Conservation (phyloP, 176 grass and related monocot species). For the Phoenix dactylifera region DNA sequence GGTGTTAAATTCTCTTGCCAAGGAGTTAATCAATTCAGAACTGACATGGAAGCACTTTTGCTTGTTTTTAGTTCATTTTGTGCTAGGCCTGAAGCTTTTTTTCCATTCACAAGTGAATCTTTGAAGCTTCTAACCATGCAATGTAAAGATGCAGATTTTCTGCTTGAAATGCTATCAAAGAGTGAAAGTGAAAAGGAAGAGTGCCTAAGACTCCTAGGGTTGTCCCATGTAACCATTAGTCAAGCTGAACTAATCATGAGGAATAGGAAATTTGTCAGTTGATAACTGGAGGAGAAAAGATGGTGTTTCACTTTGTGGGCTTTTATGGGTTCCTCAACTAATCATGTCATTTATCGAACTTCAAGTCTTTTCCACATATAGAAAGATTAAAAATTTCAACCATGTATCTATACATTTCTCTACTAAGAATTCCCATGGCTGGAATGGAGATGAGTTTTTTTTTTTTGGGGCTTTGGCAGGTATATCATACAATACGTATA, state of each 20-base stretch:
- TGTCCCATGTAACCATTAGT: constrained; percentile 50
- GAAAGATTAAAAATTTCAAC: no score
- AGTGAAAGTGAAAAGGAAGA: constrained; percentile 17
- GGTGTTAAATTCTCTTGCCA: constrained; percentile 40
- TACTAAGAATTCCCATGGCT: no score
- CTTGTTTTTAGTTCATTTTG: constrained; percentile 67
- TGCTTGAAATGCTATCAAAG: constrained; percentile 43
- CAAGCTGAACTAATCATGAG: constrained; percentile 59
- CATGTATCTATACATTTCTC: no score
- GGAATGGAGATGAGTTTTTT: no score
- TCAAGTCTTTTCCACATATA: no score
- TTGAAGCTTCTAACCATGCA: constrained; percentile 54
- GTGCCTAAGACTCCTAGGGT: constrained; percentile 30
- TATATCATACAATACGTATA: no score
- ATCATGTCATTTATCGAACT: no score
- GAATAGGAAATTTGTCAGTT: constrained; percentile 31
- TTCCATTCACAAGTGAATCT: constrained; percentile 56
- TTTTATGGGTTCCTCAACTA: no score
- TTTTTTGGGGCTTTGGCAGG: no score
- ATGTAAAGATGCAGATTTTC: constrained; percentile 24
- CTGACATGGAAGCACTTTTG: constrained; percentile 52
- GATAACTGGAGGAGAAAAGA: neutral
- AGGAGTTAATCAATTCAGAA: constrained; percentile 50
- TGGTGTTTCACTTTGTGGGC: no score
- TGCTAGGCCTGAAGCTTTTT: constrained; percentile 61